Conservation (phyloP, 2,329 filamentous ascomycete genomes). For the Colletotrichum simmondsii region DNA sequence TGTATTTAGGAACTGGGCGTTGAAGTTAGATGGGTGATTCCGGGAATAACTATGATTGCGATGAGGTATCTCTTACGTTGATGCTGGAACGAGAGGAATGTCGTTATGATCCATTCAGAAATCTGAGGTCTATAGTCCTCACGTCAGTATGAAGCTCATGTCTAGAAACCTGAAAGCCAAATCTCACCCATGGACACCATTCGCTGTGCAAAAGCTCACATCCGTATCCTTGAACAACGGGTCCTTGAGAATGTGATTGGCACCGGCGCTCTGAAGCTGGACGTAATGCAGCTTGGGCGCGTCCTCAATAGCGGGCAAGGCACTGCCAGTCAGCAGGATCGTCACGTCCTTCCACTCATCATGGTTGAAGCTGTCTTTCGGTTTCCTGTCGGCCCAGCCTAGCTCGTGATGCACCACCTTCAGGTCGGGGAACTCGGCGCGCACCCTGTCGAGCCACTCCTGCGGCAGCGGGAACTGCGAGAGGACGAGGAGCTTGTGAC, state of each 20-base stretch:
- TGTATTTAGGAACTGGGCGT: conserved; percentile 54
- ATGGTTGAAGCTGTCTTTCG: conserved; percentile 40
- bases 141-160: neutral
- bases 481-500: conserved; percentile 60
- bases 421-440: conserved; percentile 55
- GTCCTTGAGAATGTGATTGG: conserved; percentile 58
- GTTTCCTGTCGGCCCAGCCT: conserved; percentile 42
- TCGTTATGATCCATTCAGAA: conserved; percentile 65
- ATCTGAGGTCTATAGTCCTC: conserved; percentile 59
- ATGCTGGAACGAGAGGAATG: conserved; percentile 62
- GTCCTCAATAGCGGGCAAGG: conserved; percentile 53
- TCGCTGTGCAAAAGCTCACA: conserved; percentile 64
- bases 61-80: conserved; percentile 46
- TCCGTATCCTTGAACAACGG: conserved; percentile 62
- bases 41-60: neutral
- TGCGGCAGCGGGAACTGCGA: conserved; percentile 44
- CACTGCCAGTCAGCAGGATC: conserved; percentile 54
- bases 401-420: conserved; percentile 46
- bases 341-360: conserved; percentile 61
- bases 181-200: conserved; percentile 66
- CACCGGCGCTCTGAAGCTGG: conserved; percentile 65
- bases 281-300: conserved; percentile 62
- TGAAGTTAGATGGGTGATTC: neutral
- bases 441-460: conserved; percentile 49
- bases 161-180: neutral